phyloP scores from a whole-genome alignment of 2,329 filamentous ascomycete genomes.

The Trichoderma gracile region DNA sequence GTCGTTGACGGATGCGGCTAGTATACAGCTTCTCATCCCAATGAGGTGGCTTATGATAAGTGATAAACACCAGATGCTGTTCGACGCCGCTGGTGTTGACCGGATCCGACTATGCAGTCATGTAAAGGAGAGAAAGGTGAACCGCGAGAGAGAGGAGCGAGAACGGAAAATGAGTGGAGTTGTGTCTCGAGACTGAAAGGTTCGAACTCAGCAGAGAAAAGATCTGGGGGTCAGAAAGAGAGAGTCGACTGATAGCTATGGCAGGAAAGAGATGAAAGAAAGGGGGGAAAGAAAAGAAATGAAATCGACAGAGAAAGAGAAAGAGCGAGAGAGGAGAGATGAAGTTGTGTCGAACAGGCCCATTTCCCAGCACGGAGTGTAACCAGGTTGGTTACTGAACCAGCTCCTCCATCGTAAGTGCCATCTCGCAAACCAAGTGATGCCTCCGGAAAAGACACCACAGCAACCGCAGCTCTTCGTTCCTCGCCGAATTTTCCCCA shows the following conservation, averaged over 20 bases:
- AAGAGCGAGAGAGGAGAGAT: not conserved
- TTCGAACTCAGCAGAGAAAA: not conserved
- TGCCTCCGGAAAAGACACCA: conserved; percentile 20
- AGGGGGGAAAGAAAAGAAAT: not conserved
- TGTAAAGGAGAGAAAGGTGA: not conserved
- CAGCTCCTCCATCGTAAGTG: conserved; percentile 11
- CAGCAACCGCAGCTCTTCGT: conserved; percentile 23
- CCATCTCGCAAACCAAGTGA: not conserved
- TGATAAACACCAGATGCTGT: conserved; percentile 5
- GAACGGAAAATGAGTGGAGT: conserved; percentile 3
- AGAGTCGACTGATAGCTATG: no score
- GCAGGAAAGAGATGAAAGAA: not conserved
- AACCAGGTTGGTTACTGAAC: conserved; percentile 10
- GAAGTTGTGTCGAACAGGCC: not conserved
- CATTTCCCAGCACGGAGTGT: conserved; percentile 17
- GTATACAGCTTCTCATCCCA: conserved; percentile 17
- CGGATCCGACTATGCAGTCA: conserved; percentile 15
- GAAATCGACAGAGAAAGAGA: not conserved
- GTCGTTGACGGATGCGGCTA: conserved; percentile 25
- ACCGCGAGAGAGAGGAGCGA: not conserved
- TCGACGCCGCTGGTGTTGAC: conserved; percentile 3
- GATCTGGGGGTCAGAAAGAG: no score
- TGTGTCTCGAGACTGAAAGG: not conserved
- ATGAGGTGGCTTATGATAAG: not conserved
- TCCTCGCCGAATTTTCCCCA: conserved; percentile 21